These are phyloP conservation scores for Camelina hispida DNA, from an alignment of 345 rosid genomes.

Conservation along the genomic window DNA sequence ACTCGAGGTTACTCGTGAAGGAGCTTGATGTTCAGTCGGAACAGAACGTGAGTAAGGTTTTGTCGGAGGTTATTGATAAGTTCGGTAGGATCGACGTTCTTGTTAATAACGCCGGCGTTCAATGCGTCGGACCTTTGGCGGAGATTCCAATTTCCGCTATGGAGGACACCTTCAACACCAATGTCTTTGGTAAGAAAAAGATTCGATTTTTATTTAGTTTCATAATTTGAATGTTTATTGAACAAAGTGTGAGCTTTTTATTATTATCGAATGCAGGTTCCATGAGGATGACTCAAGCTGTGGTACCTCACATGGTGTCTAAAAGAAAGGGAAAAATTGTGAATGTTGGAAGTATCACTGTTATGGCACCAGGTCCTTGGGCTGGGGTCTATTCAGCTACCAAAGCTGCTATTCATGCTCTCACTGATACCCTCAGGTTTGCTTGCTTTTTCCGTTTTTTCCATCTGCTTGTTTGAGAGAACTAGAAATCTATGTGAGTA, in stretches of 20 bases:
- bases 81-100: conserved; percentile 76
- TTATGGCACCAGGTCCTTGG: conserved; percentile 71
- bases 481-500: neutral
- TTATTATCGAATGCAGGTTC: conserved; percentile 52
- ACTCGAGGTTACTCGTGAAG: conserved; percentile 62
- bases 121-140: conserved; percentile 84
- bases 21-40: conserved; percentile 84
- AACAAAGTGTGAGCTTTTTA: neutral
- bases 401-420: conserved; percentile 85
- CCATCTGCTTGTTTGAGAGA: neutral
- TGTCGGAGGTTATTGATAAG: conserved; percentile 59
- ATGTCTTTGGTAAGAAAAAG: conserved; percentile 61
- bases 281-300: conserved; percentile 85
- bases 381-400: conserved; percentile 80
- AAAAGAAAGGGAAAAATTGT: conserved; percentile 75
- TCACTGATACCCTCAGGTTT: conserved; percentile 82
- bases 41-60: conserved; percentile 52
- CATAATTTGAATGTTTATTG: neutral
- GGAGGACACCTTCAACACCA: conserved; percentile 68
- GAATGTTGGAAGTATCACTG: conserved; percentile 75
- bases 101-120: conserved; percentile 87
- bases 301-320: conserved; percentile 81
- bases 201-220: neutral
- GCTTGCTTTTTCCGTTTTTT: neutral
- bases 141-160: conserved; percentile 70